Base-by-base conservation (phyloP, 495 filamentous ascomycete genomes). In the Penicillium lividum region DNA sequence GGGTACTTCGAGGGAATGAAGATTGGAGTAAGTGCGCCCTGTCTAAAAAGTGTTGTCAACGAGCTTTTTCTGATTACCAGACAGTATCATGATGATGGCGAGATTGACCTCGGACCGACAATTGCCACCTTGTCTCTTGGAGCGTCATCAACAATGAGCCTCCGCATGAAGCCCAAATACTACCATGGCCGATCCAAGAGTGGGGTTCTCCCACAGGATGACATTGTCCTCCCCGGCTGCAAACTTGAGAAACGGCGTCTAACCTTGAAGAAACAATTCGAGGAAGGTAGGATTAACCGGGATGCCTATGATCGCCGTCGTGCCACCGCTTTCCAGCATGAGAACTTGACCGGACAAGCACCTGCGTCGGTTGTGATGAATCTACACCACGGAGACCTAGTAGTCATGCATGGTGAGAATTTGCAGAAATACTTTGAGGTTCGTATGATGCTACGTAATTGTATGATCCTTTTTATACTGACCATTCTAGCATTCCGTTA, bases 81-180 rank as follows among this genome's bases (percentile, higher is more conserved):
- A 79, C 66, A 94, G 86, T 91, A 83, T 57, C 92, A 97, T 54
- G 91, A 95, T 63, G 92, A 97, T 57, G 92, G 92, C 0, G 92
- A 97, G 68, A 72, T 67, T 0, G 82, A 84, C 0, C 78, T 96
- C 1, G 91, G 90, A 0, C 87, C 89, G 1, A 90, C 84, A 0
- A 86, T 96, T 28, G 87, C 88, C 0, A 87, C 90, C 0, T 72
- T 93, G 1, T 92, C 90, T 0, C 77, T 96, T 3, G 92, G 92
- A 1, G 82, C 80, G 0, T 78, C 80, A 1, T 84, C 89, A 0
- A 73, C 65, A 3, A 96, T 96, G 90, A 63, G 61, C 10, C 79
- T 93, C 54, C 81, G 89, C 1, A 81, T 90, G 61, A 96, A 95
- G 70, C 62, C 67, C 4, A 84, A 79, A 48, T 75, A 80, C 28